Evolutionary conservation across 2,329 filamentous ascomycete species (phyloP), one percentile per base, ranked within the genome.

Genomic region (Sphaerulina populicola): DNA sequence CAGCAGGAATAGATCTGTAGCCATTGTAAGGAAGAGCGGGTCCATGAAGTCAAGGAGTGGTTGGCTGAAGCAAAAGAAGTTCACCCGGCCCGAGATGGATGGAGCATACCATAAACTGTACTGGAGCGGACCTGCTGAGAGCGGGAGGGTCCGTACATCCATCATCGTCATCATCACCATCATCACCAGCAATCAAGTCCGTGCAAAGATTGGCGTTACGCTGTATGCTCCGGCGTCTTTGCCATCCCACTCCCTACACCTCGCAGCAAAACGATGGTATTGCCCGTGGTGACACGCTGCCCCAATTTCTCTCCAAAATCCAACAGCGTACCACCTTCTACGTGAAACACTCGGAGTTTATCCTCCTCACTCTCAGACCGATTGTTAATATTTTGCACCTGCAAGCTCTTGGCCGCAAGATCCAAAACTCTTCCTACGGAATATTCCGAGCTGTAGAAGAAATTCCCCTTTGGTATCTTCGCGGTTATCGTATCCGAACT

Each of bases 231-330:
- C 18, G 64, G 64, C 40, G 64, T 62, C 46, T 53, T 57, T 23
- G 61, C 64, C 64, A 65, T 65, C 0, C 60, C 80, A n/a, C 83
- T 80, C 1, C 88, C 88, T 47, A 96, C 84, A 0, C 93, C 93
- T 55, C 93, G 77, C 47, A 98, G 64, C 62, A 98, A 66, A 21
- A 97, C 89, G 57, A 98, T 81, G 9, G 89, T 96, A 66, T 98
- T 91, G 1, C 93, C 93, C 59, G 80, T 90, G 57, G 80, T 80
- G 52, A 94, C 74, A 27, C 76, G 47, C 76, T 75, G 4, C 2
- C 88, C 89, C 49, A 95, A 75, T 73, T 91, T 90, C 69, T 96
- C 90, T 21, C 79, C 82, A 63, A 94, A 98, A 54, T 93, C 90
- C 57, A 98, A 69, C 56, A 98, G 68, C 52, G 88, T 75, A 0